These are phyloP conservation scores for Macrolepiota albuminosa DNA, from an alignment of 768 basidiomycete species.

Conservation along the genomic window DNA sequence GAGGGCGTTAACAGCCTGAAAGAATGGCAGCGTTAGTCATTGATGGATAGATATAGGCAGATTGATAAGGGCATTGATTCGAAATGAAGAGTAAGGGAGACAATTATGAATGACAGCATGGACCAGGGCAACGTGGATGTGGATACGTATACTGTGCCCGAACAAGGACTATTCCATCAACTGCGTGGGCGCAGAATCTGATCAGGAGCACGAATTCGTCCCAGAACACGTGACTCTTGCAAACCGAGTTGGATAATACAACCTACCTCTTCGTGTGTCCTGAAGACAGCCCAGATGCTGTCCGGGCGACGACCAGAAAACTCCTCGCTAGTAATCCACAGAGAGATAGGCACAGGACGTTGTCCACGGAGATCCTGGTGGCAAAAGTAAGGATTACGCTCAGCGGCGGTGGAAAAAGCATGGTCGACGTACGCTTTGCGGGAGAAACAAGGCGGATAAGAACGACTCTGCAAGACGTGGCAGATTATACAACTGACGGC, in stretches of 20 bases:
- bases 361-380: conserved; percentile 15
- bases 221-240: conserved; percentile 22
- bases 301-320: conserved; percentile 21
- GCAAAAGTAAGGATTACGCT: conserved; percentile 17
- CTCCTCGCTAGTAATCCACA: conserved; percentile 45
- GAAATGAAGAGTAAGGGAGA: conserved; percentile 5
- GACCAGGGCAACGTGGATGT: conserved; percentile 15
- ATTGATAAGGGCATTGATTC: not conserved
- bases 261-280: conserved; percentile 58
- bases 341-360: conserved; percentile 33
- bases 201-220: conserved; percentile 4
- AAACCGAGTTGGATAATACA: not conserved
- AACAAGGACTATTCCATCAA: conserved; percentile 9
- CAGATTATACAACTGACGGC: conserved; percentile 33
- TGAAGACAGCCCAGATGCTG: conserved; percentile 53
- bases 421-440: conserved; percentile 28
- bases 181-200: conserved; percentile 21
- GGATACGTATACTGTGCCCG: conserved; percentile 17
- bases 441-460: conserved; percentile 33
- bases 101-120: conserved; percentile 14
- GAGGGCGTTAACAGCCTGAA: conserved; percentile 53
- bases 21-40: conserved; percentile 14
- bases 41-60: not conserved
- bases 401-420: conserved; percentile 16
- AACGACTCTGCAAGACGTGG: conserved; percentile 32